Base-by-base conservation (phyloP, 2,329 filamentous ascomycete genomes). In the Berkeleyomyces basicola region DNA sequence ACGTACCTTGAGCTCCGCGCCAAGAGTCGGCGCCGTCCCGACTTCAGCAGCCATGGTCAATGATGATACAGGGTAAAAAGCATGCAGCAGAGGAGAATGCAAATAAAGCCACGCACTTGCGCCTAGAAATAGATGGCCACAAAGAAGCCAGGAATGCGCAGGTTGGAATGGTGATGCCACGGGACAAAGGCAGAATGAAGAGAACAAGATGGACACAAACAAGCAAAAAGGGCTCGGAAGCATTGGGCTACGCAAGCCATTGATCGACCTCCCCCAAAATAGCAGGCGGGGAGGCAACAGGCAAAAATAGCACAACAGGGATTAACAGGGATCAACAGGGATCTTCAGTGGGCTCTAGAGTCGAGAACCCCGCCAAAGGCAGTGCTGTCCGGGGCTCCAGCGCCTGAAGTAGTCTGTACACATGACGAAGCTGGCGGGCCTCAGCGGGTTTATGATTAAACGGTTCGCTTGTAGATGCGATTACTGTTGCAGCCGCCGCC, bases 1-100 rank as follows among this genome's bases (percentile, higher is more conserved):
- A 71, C 75, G 66, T 77, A 91, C 90, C 87, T 95, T 97, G 73
- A 97, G 81, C 78, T 96, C 91, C 64, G 87, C 83, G 76, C 93
- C 93, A 75, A 99, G 96, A 69, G 88, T 88, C 71, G 89, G 89
- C 76, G 84, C 80, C 71, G 82, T 83, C 69, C 95, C 90, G 74
- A 89, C 82, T 74, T 91, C 88, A 71, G 58, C 44, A 58, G 87
- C 85, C 89, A 95, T 95, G 60, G 47, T 63, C 16, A 60, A 58
- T 65, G 33, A 65, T 64, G 55, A 62, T 40, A 55, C 36, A 51
- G 51, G 40, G 36, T 58, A 60, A 59, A 42, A 55, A 61, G 55
- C 60, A 65, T 65, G 53, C 60, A 62, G 14, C 39, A 42, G n/a
- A 51, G 37, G 58, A 49, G 42, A 36, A 57, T 23, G 16, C 7